Evolutionary conservation across 257 asterid genomes (phyloP).

Genomic region (Hygrophila difformis): DNA sequence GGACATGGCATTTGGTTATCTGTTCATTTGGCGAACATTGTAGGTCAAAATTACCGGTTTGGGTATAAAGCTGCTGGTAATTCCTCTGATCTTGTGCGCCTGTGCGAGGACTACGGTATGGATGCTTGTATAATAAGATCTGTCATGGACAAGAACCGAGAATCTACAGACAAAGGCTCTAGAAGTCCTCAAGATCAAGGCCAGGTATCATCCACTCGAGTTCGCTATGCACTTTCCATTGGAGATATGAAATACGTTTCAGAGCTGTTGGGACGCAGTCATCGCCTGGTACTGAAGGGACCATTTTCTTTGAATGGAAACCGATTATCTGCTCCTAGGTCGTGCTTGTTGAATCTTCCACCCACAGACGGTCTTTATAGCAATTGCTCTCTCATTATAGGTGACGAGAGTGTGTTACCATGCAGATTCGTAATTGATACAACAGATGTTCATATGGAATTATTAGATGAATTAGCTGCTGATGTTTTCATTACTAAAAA

Average conservation of each 20-base stretch:
- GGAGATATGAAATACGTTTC: conserved; percentile 85
- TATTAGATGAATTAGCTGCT: conserved; percentile 35
- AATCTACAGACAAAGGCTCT: conserved; percentile 15
- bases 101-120: conserved; percentile 66
- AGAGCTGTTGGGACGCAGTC: conserved; percentile 77
- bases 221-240: conserved; percentile 66
- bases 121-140: conserved; percentile 56
- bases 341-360: conserved; percentile 81
- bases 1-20: too few relatives aligned
- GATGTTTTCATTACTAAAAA: conserved; percentile 25
- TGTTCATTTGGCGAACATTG: background rate
- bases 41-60: conserved; percentile 90
- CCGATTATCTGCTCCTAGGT: conserved; percentile 46
- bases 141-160: conserved; percentile 76
- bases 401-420: conserved; percentile 32
- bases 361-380: conserved; percentile 70
- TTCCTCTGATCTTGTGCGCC: conserved; percentile 58
- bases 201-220: conserved; percentile 93
- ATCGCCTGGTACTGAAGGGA: conserved; percentile 48
- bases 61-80: conserved; percentile 83
- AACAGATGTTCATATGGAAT: conserved; percentile 58
- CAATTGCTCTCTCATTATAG: conserved; percentile 51
- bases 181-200: conserved; percentile 61
- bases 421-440: conserved; percentile 59
- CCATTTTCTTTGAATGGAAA: conserved; percentile 24